Evolutionary conservation across 1,139 yeast genomes (phyloP).

Genomic region (Hyphopichia pseudoburtonii): DNA sequence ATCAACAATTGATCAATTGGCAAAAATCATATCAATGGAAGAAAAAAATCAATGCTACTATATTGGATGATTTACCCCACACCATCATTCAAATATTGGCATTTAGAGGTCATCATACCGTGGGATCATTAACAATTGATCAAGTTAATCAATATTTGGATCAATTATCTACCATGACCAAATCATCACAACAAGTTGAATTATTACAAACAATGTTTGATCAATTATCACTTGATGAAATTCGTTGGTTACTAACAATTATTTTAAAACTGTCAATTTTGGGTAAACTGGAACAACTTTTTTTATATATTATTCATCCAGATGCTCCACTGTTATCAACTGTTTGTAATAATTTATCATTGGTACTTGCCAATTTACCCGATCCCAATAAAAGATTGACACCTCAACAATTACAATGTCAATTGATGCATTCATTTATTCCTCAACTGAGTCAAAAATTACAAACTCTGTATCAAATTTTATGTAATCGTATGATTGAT

Average conservation of each 20-base stretch:
- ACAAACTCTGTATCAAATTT: conserved; percentile 44
- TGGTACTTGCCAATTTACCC: conserved; percentile 58
- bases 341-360: conserved; percentile 65
- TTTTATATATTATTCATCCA: conserved; percentile 75
- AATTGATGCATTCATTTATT: conserved; percentile 55
- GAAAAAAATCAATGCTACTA: conserved; percentile 13
- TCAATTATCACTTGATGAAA: conserved; percentile 61
- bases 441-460: conserved; percentile 71
- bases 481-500: conserved; percentile 41
- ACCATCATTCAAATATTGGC: conserved; percentile 1
- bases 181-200: conserved; percentile 33
- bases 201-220: conserved; percentile 52
- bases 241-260: conserved; percentile 69
- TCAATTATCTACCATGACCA: conserved; percentile 36
- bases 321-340: conserved; percentile 67
- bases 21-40: conserved; percentile 35
- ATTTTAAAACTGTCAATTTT: conserved; percentile 59
- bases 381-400: conserved; percentile 49
- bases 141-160: conserved; percentile 62
- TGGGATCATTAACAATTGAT: conserved; percentile 40
- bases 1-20: conserved; percentile 38
- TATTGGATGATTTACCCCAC: conserved; percentile 2
- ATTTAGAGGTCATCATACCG: background rate
- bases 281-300: conserved; percentile 59
- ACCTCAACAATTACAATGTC: conserved; percentile 45